Conservation (phyloP, 768 basidiomycete species). For the Phylloporus sp. region DNA sequence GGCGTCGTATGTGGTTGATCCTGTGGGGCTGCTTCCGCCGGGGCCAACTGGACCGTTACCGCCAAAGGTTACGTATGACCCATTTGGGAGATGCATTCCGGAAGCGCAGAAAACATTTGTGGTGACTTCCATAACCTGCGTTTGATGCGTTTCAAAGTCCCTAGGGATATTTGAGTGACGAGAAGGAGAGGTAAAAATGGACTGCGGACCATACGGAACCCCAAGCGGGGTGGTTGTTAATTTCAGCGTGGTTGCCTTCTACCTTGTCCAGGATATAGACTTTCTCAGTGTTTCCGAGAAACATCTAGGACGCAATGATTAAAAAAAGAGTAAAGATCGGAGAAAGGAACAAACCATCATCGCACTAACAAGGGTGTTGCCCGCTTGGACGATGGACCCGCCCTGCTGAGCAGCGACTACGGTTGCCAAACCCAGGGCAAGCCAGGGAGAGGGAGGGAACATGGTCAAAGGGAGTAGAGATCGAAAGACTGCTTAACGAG, state of each 20-base stretch:
- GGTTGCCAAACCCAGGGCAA: conserved; percentile 44
- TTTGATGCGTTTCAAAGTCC: conserved; percentile 21
- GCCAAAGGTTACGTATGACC: conserved; percentile 70
- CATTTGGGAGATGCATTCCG: conserved; percentile 79
- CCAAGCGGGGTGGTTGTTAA: conserved; percentile 73
- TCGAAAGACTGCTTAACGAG: conserved; percentile 9
- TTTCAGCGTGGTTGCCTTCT: conserved; percentile 64
- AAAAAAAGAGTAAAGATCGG: neutral
- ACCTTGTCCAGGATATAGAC: conserved; percentile 94
- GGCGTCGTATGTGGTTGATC: conserved; percentile 54
- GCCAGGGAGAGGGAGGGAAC: conserved; percentile 34
- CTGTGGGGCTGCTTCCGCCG: conserved; percentile 54
- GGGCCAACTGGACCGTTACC: conserved; percentile 74
- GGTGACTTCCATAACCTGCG: conserved; percentile 34
- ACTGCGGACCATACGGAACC: conserved; percentile 56
- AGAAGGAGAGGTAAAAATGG: neutral
- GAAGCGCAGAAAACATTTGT: conserved; percentile 82
- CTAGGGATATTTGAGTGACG: conserved; percentile 5
- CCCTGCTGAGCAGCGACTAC: conserved; percentile 23
- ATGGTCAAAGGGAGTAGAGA: conserved; percentile 18
- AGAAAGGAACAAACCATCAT: conserved; percentile 47
- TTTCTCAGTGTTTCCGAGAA: conserved; percentile 72
- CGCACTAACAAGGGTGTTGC: conserved; percentile 42
- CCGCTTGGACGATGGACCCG: conserved; percentile 24
- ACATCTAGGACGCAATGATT: conserved; percentile 48